A percentile compares a stretch with the other conserved stretches of the same genome.
phyloP scores from a whole-genome alignment of 2,329 filamentous ascomycete species.

The Apiospora pterosperma region DNA sequence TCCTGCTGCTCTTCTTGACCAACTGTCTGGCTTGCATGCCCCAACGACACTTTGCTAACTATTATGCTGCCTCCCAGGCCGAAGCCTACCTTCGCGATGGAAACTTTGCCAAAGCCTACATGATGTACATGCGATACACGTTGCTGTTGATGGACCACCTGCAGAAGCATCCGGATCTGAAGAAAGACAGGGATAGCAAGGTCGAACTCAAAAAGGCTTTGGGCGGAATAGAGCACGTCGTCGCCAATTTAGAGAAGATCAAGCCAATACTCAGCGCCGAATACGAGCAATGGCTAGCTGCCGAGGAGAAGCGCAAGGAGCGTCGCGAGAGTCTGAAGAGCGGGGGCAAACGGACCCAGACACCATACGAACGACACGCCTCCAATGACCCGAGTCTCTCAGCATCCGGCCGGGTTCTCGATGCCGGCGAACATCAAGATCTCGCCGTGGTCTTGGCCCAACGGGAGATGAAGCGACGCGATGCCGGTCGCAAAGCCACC shows the following conservation, averaged over 20 bases:
- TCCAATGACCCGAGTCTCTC: conserved; percentile 59
- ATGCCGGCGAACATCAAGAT: conserved; percentile 68
- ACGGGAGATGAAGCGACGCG: conserved; percentile 66
- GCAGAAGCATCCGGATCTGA: conserved; percentile 71
- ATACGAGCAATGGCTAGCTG: conserved; percentile 64
- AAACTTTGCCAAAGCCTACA: conserved; percentile 83
- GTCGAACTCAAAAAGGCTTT: conserved; percentile 55
- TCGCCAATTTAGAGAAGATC: conserved; percentile 71
- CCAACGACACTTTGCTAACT: conserved; percentile 14
- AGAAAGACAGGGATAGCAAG: conserved; percentile 57
- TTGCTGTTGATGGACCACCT: conserved; percentile 77
- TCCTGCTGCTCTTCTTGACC: background rate
- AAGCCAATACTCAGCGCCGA: conserved; percentile 74
- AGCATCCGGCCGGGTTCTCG: conserved; percentile 54
- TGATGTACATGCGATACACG: conserved; percentile 87
- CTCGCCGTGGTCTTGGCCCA: conserved; percentile 75
- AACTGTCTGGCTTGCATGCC: background rate
- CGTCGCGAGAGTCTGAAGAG: conserved; percentile 14
- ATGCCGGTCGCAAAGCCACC: conserved; percentile 55
- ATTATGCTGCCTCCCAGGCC: conserved; percentile 53
- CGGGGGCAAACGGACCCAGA: conserved; percentile 10
- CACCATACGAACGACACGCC: conserved; percentile 44
- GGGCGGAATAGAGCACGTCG: conserved; percentile 51
- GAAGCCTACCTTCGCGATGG: conserved; percentile 81
- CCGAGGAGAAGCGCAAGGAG: conserved; percentile 39